Evolutionary conservation across 176 grass and related monocot species (phyloP), one percentile per base, ranked within the genome.

Genomic region (Eleusine coracana): DNA sequence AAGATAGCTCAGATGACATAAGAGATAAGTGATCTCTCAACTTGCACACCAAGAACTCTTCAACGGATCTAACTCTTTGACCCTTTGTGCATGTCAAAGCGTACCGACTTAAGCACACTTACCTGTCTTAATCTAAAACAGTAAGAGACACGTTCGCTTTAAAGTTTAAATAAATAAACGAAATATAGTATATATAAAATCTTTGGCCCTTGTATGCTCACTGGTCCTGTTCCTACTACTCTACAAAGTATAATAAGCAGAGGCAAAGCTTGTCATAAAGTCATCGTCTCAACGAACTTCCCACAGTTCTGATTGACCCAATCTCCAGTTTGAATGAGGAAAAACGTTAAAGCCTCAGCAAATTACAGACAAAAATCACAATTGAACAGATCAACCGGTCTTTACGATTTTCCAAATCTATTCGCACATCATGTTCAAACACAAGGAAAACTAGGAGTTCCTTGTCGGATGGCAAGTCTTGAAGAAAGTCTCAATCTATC

Each of bases 281-380:
- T 85, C 87, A 58, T 76, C 34, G 76, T 75, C 39, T 44, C 63
- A 65, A 44, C 77, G 55, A 56, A 76, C 54, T 64, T 29, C 20
- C 34, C 11, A 38, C 14, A 39, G 13, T 25, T 21, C 40, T 14
- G 40, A 51, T 74, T 74, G 81, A 88, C 81, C 12, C 4, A 11
- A 48, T 28, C 38, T 31, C 46, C 46, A 15, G 66, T 21, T 58
- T 20, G 48, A 54, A 71, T 76, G 12, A 7, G 13, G 23, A 44
- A 51, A 68, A 51, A 71, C 65, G 37, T 45, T 68, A 23, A 70
- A 9, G 41, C 41, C 67, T 29, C 31, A 55, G 17, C 71, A 42
- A 58, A 44, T 71, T 63, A 38, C 27, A 36, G 44, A 23, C 6
- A 63, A 46, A 66, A n/a, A n/a, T 2, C 28, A 14, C 5, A 55